Conservation (phyloP, 139 green algal genomes). For the Tetraselmis chui region DNA sequence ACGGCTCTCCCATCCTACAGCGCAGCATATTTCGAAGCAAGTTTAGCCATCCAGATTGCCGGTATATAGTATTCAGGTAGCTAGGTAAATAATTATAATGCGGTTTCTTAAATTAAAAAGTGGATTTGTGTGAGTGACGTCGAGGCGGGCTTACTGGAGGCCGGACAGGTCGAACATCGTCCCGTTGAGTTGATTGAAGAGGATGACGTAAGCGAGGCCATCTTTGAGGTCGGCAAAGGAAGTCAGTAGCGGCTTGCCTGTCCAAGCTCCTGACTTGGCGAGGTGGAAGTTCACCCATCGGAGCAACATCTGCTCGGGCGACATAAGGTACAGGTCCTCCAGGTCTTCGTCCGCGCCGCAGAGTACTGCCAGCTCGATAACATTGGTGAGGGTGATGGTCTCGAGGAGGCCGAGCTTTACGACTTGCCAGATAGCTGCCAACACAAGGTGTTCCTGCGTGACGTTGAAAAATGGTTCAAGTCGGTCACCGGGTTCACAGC, state of each 20-base stretch:
- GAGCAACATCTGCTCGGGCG: constrained; percentile 27
- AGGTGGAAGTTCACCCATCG: constrained; percentile 34
- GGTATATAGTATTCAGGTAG: too few species aligned
- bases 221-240: constrained; percentile 24
- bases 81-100: too few species aligned
- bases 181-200: constrained; percentile 20
- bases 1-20: not conserved
- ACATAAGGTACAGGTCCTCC: constrained; percentile 8
- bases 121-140: too few species aligned
- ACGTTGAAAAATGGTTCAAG: too few species aligned
- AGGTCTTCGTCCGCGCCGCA: constrained; percentile 19
- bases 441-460: constrained; percentile 17
- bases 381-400: constrained; percentile 13
- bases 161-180: constrained; percentile 18
- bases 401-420: constrained; percentile 26
- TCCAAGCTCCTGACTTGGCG: not conserved
- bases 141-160: not conserved
- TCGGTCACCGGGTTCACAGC: too few species aligned
- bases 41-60: too few species aligned
- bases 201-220: constrained; percentile 5
- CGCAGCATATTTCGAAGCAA: too few species aligned
- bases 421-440: constrained; percentile 26
- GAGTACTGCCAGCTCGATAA: constrained; percentile 19
- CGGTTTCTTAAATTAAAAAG: too few species aligned
- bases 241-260: constrained; percentile 11